Percentiles rank a stretch among this genome's conserved stretches.
phyloP scores from a whole-genome alignment of 331 rosid genomes.

The Dryas integrifolia region DNA sequence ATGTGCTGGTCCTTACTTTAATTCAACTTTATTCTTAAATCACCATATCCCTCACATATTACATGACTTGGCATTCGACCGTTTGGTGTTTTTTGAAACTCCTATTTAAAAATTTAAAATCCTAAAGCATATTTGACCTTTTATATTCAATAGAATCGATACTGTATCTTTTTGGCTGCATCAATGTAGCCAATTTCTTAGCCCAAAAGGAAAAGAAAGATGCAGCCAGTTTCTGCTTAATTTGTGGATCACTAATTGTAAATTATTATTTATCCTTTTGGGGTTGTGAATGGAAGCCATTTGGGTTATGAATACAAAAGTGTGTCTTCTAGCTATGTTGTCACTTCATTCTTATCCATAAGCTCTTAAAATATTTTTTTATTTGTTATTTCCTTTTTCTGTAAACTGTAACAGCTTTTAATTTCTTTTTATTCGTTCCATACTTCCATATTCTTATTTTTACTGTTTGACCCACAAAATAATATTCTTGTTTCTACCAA shows the following conservation, averaged over 20 bases:
- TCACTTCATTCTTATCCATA: not conserved
- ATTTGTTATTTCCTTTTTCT: not conserved
- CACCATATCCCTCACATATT: not conserved
- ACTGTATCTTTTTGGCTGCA: not conserved
- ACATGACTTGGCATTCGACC: slow-evolving; percentile 19
- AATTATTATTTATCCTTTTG: not conserved
- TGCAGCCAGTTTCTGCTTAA: slow-evolving; percentile 1
- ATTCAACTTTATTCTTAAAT: not conserved
- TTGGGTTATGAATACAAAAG: no score
- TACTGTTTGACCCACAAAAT: no score
- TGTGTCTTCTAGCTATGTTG: not conserved
- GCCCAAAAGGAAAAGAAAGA: not conserved
- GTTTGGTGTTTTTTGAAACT: not conserved
- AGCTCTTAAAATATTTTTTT: not conserved
- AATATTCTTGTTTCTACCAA: no score
- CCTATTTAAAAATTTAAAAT: not conserved
- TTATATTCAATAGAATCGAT: not conserved
- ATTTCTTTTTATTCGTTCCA: not conserved
- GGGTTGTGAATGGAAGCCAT: slow-evolving; percentile 18
- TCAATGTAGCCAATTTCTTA: slow-evolving; percentile 2
- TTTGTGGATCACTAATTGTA: not conserved
- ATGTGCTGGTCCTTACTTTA: not conserved
- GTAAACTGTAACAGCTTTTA: not conserved
- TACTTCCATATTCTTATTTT: slow-evolving; percentile 8
- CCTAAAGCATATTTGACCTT: not conserved